Evolutionary conservation across 108 stramenopile species (phyloP), one percentile per base, ranked within the genome.

Genomic region (Nitzschia sp.): DNA sequence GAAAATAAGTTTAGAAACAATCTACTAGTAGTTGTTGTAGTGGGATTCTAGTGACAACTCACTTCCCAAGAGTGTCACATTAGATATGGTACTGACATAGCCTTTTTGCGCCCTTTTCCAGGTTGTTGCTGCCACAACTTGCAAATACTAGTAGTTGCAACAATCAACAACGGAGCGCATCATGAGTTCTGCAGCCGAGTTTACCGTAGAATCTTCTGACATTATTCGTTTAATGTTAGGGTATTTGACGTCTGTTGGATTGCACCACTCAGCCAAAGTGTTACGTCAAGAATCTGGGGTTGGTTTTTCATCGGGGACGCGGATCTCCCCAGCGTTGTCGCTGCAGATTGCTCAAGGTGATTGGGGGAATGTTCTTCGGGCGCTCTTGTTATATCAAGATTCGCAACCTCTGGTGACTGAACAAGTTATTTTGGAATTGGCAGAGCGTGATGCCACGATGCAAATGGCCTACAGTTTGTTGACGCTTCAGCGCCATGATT

Each of bases 271-370:
- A 20, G 82, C 76, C 14, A 42, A 60, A 10, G 55, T 67, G 2
- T 74, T 91, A 41, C 82, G 75, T n/a, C 50, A 75, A 48, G 90
- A 91, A 70, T 78, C 84, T 20, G 83, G 86, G 1, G 63, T 88
- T 11, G 81, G 82, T 17, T 58, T 70, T 46, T 22, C 61, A 10
- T 21, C 17, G 10, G 20, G 43, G 14, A 19, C 43, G 22, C 37
- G 42, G 41, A 10, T 46, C 11, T 40, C 42, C 6, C 41, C 41
- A 7, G 19, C 61, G 11, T 62, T 62, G 22, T 42, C 61, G 1
- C 24, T 39, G 41, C 61, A 62, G 9, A 46, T 65, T 38, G 60
- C 59, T 17, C 66, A 56, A 44, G 90, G 90, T 34, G 70, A 85
- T 52, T 91, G 87, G 87, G 90, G 85, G 15, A 72, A 65, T 19